A percentile compares a stretch with the other conserved stretches of the same genome.
Conservation (phyloP, 1,284 basidiomycete genomes). For the Golubevia sp. region DNA sequence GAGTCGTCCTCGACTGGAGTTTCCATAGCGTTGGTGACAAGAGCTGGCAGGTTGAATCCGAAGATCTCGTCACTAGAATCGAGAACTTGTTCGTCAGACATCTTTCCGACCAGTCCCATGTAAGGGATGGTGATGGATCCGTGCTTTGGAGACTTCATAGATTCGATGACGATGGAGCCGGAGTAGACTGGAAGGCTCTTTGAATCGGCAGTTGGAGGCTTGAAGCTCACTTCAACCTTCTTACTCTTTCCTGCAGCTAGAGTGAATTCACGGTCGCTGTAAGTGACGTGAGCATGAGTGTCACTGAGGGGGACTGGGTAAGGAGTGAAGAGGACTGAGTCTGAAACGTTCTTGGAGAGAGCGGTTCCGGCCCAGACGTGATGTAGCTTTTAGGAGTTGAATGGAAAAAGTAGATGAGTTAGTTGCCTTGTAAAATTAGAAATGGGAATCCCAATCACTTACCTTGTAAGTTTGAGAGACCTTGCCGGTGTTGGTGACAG, state of each 20-base stretch:
- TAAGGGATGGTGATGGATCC: constrained; percentile 29
- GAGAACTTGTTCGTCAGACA: constrained; percentile 21
- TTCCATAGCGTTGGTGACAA: constrained; percentile 13
- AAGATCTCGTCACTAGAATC: constrained; percentile 32
- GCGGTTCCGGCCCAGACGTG: constrained; percentile 60
- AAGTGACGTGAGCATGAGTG: constrained; percentile 64
- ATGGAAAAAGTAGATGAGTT: too few relatives aligned
- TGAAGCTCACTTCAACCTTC: constrained; percentile 59
- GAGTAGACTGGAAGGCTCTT: constrained; percentile 69
- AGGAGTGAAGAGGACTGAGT: constrained; percentile 36
- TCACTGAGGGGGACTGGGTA: constrained; percentile 67
- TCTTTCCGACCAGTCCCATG: constrained; percentile 23
- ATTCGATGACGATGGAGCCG: constrained; percentile 67
- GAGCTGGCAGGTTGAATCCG: constrained; percentile 25
- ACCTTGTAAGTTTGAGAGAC: constrained; percentile 36
- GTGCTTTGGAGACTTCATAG: constrained; percentile 11
- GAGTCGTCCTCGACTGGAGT: constrained; percentile 21
- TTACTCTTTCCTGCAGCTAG: constrained; percentile 60
- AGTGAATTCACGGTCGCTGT: constrained; percentile 59
- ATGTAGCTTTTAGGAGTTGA: too few relatives aligned
- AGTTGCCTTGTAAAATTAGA: too few relatives aligned
- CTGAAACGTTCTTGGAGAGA: constrained; percentile 63
- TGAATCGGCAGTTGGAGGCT: constrained; percentile 65
- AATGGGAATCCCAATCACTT: too few relatives aligned
- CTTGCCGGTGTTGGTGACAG: constrained; percentile 37